Conservation (phyloP, 257 asterid species). For the Phtheirospermum japonicum region DNA sequence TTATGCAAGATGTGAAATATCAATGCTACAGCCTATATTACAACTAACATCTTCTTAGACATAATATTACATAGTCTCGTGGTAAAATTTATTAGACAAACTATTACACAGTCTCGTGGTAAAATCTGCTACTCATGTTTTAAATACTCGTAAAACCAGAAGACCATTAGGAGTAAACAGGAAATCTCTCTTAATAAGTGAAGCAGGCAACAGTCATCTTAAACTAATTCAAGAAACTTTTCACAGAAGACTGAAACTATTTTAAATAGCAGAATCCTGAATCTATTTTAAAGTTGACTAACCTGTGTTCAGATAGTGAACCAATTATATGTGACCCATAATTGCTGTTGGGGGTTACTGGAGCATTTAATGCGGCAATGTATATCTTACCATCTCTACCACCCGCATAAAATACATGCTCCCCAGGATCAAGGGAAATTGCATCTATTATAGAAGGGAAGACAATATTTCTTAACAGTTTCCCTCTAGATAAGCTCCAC, state of each 20-base stretch:
- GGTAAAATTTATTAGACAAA: background rate
- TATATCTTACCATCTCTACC: conserved; percentile 92
- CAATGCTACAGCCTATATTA: background rate
- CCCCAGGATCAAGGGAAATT: conserved; percentile 75
- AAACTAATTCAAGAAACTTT: conserved; percentile 13
- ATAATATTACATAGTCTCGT: background rate
- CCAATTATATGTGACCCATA: conserved; percentile 67
- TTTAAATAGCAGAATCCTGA: conserved; percentile 15
- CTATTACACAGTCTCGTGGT: background rate
- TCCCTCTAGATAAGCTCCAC: conserved; percentile 82
- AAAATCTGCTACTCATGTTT: background rate
- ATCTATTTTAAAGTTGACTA: conserved; percentile 14
- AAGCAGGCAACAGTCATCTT: background rate
- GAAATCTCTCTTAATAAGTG: conserved; percentile 12
- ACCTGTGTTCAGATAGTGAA: conserved; percentile 80
- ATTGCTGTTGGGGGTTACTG: conserved; percentile 41
- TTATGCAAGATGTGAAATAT: background rate
- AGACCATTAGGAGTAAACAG: background rate
- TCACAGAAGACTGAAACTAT: background rate
- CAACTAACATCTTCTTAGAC: background rate
- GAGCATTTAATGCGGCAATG: conserved; percentile 67
- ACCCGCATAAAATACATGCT: conserved; percentile 89
- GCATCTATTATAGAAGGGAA: conserved; percentile 84
- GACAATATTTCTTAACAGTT: conserved; percentile 56
- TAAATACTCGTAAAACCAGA: conserved; percentile 13